Base-by-base conservation (phyloP, 176 grass and related monocot genomes). In the Raddia distichophylla region DNA sequence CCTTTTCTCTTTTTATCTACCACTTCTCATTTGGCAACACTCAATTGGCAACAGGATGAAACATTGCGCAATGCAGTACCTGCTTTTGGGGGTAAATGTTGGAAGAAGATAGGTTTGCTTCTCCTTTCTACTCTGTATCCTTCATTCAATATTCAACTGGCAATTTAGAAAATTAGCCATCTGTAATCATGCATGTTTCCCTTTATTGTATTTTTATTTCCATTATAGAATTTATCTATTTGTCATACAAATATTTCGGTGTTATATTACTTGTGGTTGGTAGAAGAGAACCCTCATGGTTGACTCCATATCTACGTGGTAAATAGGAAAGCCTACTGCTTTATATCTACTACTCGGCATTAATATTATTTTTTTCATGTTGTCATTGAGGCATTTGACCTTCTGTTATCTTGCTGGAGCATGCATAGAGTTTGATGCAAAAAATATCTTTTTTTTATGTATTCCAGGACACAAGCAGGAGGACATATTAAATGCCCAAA, bases 31-130 rank as follows among this genome's bases (percentile, higher is more conserved):
- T 67, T 76, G 49, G 3, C 27, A 27, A 27, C 27, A 27, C 27
- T 27, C 27, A 27, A 27, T 27, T 27, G 27, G 27, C 42, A 58
- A 61, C 76, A 98, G 95, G 95, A 98, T 90, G 90, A 89, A 50
- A 98, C 79, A 75, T 86, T 98, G 77, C 75, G 79, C 45, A 83
- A 76, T 45, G 95, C 92, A 76, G 95, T 98, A 81, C 65, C 79
- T 84, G 50, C 74, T 83, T 93, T 81, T 86, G 90, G 86, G 12
- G 95, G 88, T 64, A 95, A 84, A 95, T 87, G 81, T 42, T 98
- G 95, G 95, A 98, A 98, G 85, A 98, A 91, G 86, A 95, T 98
- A 89, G 95, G 95, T 98, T 65, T 64, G 55, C 14, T 69, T 86
- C 73, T 77, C 57, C 20, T 82, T 78, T 52, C 40, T 77, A n/a